phyloP scores from a whole-genome alignment of 768 basidiomycete genomes.

The Pisolithus marmoratus region DNA sequence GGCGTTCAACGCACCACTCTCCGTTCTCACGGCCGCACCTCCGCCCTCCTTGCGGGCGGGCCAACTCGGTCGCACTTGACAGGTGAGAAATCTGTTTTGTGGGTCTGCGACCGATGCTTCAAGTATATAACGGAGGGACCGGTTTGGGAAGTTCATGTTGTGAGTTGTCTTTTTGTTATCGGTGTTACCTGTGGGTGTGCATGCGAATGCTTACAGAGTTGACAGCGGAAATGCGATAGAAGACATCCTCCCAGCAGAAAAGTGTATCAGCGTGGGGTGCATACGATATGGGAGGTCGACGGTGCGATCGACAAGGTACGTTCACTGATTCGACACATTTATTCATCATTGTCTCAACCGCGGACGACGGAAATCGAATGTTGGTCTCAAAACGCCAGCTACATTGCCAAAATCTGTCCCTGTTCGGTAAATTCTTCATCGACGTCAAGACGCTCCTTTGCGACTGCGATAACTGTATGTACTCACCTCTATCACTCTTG shows the following conservation, averaged over 20 bases:
- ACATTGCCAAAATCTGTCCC: conserved; percentile 91
- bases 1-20: conserved; percentile 45
- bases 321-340: no score
- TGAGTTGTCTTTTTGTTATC: conserved; percentile 27
- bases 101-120: conserved; percentile 93
- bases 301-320: conserved; percentile 78
- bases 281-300: conserved; percentile 94
- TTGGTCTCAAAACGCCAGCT: conserved; percentile 44
- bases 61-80: conserved; percentile 40
- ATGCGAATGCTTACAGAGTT: background rate
- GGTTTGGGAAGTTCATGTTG: conserved; percentile 66
- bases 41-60: conserved; percentile 65
- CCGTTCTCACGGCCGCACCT: conserved; percentile 67
- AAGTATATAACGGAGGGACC: conserved; percentile 85
- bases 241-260: conserved; percentile 80
- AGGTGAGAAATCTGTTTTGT: conserved; percentile 53
- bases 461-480: conserved; percentile 84
- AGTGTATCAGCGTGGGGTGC: conserved; percentile 86
- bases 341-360: background rate
- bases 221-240: conserved; percentile 60
- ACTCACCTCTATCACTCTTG: background rate
- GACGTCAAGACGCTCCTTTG: conserved; percentile 96
- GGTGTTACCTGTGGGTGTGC: conserved; percentile 10
- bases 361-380: background rate
- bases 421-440: conserved; percentile 98